Conservation (phyloP, 2,329 filamentous ascomycete genomes). For the Pseudohalonectria lignicola region DNA sequence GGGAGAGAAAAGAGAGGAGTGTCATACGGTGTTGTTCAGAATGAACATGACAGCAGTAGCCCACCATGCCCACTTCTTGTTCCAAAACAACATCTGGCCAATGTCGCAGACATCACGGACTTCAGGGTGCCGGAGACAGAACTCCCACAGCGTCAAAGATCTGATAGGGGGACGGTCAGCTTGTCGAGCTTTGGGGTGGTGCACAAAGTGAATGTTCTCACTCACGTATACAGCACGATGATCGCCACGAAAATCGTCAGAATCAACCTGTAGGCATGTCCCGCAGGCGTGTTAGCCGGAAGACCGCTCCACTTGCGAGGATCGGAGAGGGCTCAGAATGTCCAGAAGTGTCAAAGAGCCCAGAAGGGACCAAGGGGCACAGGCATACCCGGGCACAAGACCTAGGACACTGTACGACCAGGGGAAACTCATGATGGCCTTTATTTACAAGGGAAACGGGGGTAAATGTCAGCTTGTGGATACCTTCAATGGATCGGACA, state of each 20-base stretch:
- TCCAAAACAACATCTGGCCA: conserved; percentile 90
- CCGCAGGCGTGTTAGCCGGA: too few species aligned
- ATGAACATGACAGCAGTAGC: conserved; percentile 76
- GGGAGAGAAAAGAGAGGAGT: not conserved
- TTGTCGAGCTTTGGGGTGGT: too few species aligned
- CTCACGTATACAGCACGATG: conserved; percentile 73
- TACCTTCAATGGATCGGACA: too few species aligned
- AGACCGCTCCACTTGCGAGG: too few species aligned
- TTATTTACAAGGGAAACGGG: too few species aligned
- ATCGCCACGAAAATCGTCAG: conserved; percentile 68
- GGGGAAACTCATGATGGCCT: conserved; percentile 85
- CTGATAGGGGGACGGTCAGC: conserved; percentile 45
- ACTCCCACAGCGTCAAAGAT: conserved; percentile 54
- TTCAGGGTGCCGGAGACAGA: conserved; percentile 83
- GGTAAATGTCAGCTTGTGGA: not conserved
- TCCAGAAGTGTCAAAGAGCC: too few species aligned
- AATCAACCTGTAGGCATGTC: conserved; percentile 47
- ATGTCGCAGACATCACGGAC: conserved; percentile 90
- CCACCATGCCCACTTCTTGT: conserved; percentile 62
- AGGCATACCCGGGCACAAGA: conserved; percentile 58
- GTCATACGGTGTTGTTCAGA: conserved; percentile 65
- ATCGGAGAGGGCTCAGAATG: too few species aligned
- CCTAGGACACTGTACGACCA: conserved; percentile 86
- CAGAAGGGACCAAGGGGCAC: conserved; percentile 4
- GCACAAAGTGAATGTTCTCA: too few species aligned